Base-by-base conservation (phyloP, 805 yeast species). In the Torulaspora gathmanii region DNA sequence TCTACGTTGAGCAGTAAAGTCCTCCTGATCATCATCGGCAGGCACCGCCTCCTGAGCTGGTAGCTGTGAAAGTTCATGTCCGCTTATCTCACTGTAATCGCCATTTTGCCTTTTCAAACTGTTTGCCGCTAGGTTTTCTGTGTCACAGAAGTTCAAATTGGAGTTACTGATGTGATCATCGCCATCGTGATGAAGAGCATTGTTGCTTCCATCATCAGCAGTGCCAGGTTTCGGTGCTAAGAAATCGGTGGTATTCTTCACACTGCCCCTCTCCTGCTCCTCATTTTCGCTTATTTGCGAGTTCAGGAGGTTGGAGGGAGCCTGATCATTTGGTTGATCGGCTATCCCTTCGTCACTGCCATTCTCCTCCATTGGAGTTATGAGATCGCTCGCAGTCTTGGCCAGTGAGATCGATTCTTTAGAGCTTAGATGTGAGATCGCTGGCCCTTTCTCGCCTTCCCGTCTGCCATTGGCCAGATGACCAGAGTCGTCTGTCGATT, bases 101-200 rank as follows among this genome's bases (percentile, higher is more conserved):
- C 42, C 36, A 30, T 44, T 47, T 35, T 54, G 61, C 40, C 61
- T 54, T 31, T 57, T 49, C 20, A 59, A 37, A 15, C 56, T 51
- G 30, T 57, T 49, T 4, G 55, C 46, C 12, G 45, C 29, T 8
- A 47, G 38, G 16, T 44, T 44, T 3, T 46, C 47, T 9, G 53
- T 33, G 13, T 34, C 45, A 10, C 45, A 37, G 10, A 40, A 37
- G 28, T 43, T 31, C 20, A 49, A 6, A 28, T 45, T 40, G 5
- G 47, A 31, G 7, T 40, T 41, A 10, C 44, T 53, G 3, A 55
- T 48, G 37, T 47, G 54, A 25, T 57, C 58, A 31, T 56, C 56
- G 5, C 54, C 49, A 23, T 54, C 53, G n/a, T 42, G 44, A 33
- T 55, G 62, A 22, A 31, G 34, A 34, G 27, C 53, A 52, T 7